A percentile compares a stretch with the other conserved stretches of the same genome.
These are phyloP conservation scores for Annulohypoxylon stygium DNA, from an alignment of 495 filamentous ascomycete species.

Conservation along the genomic window DNA sequence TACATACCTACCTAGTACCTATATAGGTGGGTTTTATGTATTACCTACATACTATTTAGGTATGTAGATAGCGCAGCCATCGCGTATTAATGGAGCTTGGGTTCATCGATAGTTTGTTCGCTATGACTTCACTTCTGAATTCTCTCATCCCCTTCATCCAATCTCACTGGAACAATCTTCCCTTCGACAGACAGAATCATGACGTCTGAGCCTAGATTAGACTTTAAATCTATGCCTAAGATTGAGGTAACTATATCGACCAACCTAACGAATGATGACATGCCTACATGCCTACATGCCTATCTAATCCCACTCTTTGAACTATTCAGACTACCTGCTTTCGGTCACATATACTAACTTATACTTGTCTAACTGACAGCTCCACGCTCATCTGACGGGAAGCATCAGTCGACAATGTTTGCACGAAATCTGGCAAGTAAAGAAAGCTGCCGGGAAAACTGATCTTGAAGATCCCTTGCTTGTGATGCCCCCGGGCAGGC, in stretches of 20 bases:
- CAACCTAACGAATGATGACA: not conserved
- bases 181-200: slow-evolving; percentile 29
- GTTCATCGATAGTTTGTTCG: too few species aligned
- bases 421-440: slow-evolving; percentile 78
- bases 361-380: slow-evolving; percentile 56
- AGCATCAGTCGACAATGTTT: slow-evolving; percentile 82
- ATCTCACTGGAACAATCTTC: not conserved
- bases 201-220: slow-evolving; percentile 47
- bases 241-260: slow-evolving; percentile 57
- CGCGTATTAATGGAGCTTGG: not conserved
- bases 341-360: slow-evolving; percentile 30
- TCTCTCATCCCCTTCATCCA: not conserved
- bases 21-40: not conserved
- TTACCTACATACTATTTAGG: not conserved
- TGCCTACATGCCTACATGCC: not conserved
- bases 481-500: slow-evolving; percentile 75
- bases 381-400: slow-evolving; percentile 87
- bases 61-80: not conserved
- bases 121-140: too few species aligned
- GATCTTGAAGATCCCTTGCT: slow-evolving; percentile 75
- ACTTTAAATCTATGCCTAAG: slow-evolving; percentile 62
- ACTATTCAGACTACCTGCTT: not conserved
- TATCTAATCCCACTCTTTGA: not conserved
- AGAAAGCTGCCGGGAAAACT: slow-evolving; percentile 63
- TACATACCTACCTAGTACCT: not conserved